Percentiles rank a stretch among this genome's conserved stretches.
phyloP scores from a whole-genome alignment of 2,329 filamentous ascomycete species.

The Ophiognomonia clavigignenti-juglandacearum region DNA sequence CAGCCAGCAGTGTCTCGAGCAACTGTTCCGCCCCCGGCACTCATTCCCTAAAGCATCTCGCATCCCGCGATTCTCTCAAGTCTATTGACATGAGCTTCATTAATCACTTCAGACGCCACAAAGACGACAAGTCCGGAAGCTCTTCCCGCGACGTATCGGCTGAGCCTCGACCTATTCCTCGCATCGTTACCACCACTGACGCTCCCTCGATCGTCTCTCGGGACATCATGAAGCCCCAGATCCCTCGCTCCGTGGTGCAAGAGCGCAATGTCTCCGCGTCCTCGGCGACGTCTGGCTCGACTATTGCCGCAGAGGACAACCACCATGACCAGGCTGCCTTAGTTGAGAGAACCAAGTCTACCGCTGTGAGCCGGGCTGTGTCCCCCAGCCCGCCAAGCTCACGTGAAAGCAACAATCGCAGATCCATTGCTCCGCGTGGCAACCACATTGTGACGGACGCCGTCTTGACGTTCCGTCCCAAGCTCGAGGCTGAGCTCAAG shows the following conservation, averaged over 20 bases:
- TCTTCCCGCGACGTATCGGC: constrained; percentile 13
- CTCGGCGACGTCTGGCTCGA: constrained; percentile 13
- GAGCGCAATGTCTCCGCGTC: constrained; percentile 14
- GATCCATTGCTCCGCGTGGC: constrained; percentile 11
- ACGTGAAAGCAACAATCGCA: constrained; percentile 9
- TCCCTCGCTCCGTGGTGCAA: constrained; percentile 11
- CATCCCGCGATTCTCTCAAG: constrained; percentile 15
- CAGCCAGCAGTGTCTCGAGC: constrained; percentile 15
- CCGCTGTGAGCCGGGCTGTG: constrained; percentile 8
- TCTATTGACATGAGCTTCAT: constrained; percentile 17
- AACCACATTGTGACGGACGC: constrained; percentile 17
- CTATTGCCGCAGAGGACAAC: constrained; percentile 14
- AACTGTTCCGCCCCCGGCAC: constrained; percentile 12
- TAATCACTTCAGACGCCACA: constrained; percentile 15
- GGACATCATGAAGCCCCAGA: constrained; percentile 13
- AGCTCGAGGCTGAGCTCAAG: constrained; percentile 16
- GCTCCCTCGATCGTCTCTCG: constrained; percentile 14
- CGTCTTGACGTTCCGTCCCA: constrained; percentile 11
- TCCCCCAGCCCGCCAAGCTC: constrained; percentile 12
- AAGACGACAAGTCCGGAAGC: constrained; percentile 11
- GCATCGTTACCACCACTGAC: constrained; percentile 17
- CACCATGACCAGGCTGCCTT: constrained; percentile 10
- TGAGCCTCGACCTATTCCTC: constrained; percentile 12
- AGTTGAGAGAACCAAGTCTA: constrained; percentile 14
- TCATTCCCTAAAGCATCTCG: constrained; percentile 10